phyloP scores from a whole-genome alignment of 345 rosid genomes.

The Syzygium grande region DNA sequence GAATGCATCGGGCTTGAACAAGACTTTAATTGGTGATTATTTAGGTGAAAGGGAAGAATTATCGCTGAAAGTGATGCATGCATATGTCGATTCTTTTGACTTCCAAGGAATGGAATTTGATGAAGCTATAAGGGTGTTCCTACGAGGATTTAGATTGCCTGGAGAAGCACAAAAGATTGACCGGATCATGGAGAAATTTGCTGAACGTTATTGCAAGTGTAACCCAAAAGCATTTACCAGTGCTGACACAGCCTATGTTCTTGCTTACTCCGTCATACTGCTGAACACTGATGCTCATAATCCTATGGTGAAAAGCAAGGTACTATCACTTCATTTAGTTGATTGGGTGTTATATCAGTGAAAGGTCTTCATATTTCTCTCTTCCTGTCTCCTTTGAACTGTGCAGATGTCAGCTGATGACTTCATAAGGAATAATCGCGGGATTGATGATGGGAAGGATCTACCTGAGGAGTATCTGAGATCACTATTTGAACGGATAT shows the following conservation, averaged over 20 bases:
- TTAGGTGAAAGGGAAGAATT: slow-evolving; percentile 98
- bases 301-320: slow-evolving; percentile 98
- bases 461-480: slow-evolving; percentile 85
- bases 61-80: slow-evolving; percentile 95
- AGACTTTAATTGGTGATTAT: slow-evolving; percentile 91
- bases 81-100: slow-evolving; percentile 93
- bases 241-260: slow-evolving; percentile 98
- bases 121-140: slow-evolving; percentile 82
- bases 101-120: slow-evolving; percentile 89
- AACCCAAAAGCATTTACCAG: slow-evolving; percentile 88
- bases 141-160: slow-evolving; percentile 92
- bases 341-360: background rate
- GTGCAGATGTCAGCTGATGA: slow-evolving; percentile 98
- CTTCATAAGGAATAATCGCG: slow-evolving; percentile 93
- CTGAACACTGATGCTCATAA: slow-evolving; percentile 99
- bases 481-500: slow-evolving; percentile 85
- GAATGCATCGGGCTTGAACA: slow-evolving; percentile 84
- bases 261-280: slow-evolving; percentile 95
- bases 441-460: slow-evolving; percentile 98
- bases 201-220: slow-evolving; percentile 96
- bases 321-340: slow-evolving; percentile 17
- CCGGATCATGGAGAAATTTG: slow-evolving; percentile 97
- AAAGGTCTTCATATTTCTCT: slow-evolving; percentile 12
- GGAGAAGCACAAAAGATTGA: slow-evolving; percentile 99
- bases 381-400: slow-evolving; percentile 7